Base-by-base conservation (phyloP, 768 basidiomycete genomes). In the Termitomyces sp. region DNA sequence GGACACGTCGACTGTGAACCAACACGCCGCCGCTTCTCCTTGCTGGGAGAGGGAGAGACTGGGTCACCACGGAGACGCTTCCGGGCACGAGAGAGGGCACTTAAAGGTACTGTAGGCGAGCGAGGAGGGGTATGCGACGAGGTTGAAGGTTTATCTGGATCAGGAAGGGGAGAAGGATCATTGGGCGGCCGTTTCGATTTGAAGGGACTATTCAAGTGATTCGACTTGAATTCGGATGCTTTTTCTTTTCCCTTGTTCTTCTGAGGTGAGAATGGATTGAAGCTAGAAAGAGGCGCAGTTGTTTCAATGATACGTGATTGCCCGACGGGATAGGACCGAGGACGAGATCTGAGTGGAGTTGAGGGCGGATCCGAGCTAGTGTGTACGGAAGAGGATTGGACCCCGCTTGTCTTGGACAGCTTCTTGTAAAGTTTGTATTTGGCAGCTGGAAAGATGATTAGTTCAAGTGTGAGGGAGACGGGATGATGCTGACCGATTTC, bases 351-450 rank as follows among this genome's bases (percentile, higher is more conserved):
- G 37, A 72, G 76, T 61, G 72, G 77, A 20, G 75, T 77, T 9
- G 74, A 75, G 45, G 76, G 74, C 26, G 68, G 62, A 28, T 65
- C 68, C 51, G 70, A 60, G 20, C 66, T 62, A 28, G 60, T 55
- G 12, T 62, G 45, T 37, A 57, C 29, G n/a, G 60, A 64, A 1
- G 39, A 58, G 16, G 68, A 58, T 60, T 57, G 50, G 1, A 51
- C 26, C 20, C 65, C 16, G 28, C 59, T 60, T 31, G 70, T 67
- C 62, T 87, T 92, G 55, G 79, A 80, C 36, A 92, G 78, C 58
- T 80, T 84, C 78, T 92, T 92, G 78, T 92, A 91, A 31, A 82
- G 78, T 70, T 81, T 92, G 75, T 93, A 93, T 69, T 88, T 91
- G 62, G 83, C 80, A 59, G 87, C 90, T 92, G 67, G 49, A 62